Evolutionary conservation across 768 basidiomycete species (phyloP).

Genomic region (Pholiota molesta): DNA sequence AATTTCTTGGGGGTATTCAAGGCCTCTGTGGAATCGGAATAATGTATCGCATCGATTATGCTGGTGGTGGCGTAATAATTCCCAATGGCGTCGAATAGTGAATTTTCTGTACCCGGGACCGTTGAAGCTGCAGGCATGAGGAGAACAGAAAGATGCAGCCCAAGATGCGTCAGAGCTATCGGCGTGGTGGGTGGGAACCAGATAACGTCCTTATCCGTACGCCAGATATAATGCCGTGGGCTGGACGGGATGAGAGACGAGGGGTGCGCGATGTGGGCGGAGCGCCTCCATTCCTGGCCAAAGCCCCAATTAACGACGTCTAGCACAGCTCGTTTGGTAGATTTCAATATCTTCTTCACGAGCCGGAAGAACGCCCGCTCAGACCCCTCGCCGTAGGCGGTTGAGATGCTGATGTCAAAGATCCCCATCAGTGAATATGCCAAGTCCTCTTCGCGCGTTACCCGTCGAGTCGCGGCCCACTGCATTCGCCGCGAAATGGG

Average conservation of each 20-base stretch:
- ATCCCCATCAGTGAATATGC: conserved; percentile 9
- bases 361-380: conserved; percentile 8
- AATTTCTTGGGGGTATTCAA: background rate
- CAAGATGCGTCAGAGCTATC: conserved; percentile 1
- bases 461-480: conserved; percentile 4
- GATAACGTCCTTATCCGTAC: background rate
- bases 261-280: background rate
- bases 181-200: background rate
- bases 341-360: background rate
- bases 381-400: conserved; percentile 6
- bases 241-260: conserved; percentile 6
- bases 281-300: background rate
- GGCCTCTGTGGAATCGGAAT: background rate
- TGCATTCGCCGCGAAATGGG: conserved; percentile 7
- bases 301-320: conserved; percentile 7
- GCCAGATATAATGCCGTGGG: conserved; percentile 2
- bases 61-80: too few species aligned
- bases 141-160: background rate
- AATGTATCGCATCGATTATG: background rate
- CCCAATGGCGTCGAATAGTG: too few species aligned
- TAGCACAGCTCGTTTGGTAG: background rate
- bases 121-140: too few species aligned
- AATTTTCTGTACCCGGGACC: too few species aligned
- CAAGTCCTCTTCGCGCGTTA: conserved; percentile 4
- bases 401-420: conserved; percentile 5